A percentile compares a stretch with the other conserved stretches of the same genome.
Evolutionary conservation across 345 rosid genomes (phyloP).

Genomic region (Boechera stricta): DNA sequence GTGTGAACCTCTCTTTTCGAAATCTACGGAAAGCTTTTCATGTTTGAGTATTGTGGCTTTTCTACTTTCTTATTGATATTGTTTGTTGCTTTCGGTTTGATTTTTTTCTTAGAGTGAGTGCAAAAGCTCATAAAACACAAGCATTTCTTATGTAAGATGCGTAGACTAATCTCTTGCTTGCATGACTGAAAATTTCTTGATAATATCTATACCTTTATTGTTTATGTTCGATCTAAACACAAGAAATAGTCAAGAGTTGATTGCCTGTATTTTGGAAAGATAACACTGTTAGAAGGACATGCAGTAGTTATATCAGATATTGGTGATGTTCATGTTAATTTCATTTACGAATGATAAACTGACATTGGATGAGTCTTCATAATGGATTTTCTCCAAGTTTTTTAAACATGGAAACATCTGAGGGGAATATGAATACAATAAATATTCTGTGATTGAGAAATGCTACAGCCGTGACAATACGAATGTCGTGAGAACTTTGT

Average conservation of each 20-base stretch:
- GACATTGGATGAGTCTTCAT: conserved; percentile 5
- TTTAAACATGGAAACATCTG: neutral
- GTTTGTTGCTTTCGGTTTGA: neutral
- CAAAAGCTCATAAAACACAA: neutral
- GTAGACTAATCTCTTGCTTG: neutral
- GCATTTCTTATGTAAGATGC: neutral
- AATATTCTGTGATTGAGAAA: neutral
- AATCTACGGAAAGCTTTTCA: neutral
- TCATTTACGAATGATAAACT: neutral
- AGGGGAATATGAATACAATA: neutral
- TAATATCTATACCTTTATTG: neutral
- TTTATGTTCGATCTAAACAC: conserved; percentile 6
- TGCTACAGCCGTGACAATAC: neutral
- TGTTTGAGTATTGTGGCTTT: neutral
- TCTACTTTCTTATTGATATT: conserved; percentile 4
- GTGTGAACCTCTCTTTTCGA: conserved; percentile 11
- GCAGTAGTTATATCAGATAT: neutral
- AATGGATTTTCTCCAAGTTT: neutral
- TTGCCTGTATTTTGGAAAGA: conserved; percentile 8
- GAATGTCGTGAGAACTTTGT: neutral
- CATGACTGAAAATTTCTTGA: neutral
- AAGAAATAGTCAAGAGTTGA: neutral
- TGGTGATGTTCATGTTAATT: conserved; percentile 2
- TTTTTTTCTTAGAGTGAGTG: neutral
- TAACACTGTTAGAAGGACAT: neutral